Conservation (phyloP, 106 monocot genomes). For the Phalaenopsis aphrodite region DNA sequence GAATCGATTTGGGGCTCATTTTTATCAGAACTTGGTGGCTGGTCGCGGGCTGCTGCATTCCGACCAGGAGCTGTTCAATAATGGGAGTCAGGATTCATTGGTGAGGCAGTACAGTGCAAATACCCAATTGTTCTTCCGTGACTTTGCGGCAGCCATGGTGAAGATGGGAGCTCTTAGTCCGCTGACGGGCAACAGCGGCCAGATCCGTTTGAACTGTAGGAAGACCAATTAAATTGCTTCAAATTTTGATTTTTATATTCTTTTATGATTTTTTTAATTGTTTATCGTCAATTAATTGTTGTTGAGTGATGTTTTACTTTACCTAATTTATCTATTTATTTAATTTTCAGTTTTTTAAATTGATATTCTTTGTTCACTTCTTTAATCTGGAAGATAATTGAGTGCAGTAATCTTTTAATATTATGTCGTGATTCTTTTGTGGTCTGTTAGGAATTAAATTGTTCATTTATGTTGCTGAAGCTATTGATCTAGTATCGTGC, state of each 20-base stretch:
- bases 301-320: no score
- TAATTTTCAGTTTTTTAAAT: no score
- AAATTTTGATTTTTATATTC: neutral
- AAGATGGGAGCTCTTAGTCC: conserved; percentile 4
- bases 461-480: no score
- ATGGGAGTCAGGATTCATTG: conserved; percentile 38
- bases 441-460: no score
- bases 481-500: no score
- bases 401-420: no score
- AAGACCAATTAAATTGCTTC: neutral
- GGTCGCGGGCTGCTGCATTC: conserved; percentile 56
- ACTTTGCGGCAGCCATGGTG: conserved; percentile 23
- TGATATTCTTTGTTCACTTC: no score
- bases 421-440: no score
- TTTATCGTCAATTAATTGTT: no score
- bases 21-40: conserved; percentile 34
- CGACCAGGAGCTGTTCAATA: conserved; percentile 49
- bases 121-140: conserved; percentile 28
- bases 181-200: neutral
- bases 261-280: no score
- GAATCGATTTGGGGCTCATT: conserved; percentile 28
- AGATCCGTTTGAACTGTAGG: conserved; percentile 4
- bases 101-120: conserved; percentile 29
- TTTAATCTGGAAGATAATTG: no score
- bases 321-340: no score